These are phyloP conservation scores for Holtermanniella nyarrowii DNA, from an alignment of 768 basidiomycete species.

Conservation along the genomic window DNA sequence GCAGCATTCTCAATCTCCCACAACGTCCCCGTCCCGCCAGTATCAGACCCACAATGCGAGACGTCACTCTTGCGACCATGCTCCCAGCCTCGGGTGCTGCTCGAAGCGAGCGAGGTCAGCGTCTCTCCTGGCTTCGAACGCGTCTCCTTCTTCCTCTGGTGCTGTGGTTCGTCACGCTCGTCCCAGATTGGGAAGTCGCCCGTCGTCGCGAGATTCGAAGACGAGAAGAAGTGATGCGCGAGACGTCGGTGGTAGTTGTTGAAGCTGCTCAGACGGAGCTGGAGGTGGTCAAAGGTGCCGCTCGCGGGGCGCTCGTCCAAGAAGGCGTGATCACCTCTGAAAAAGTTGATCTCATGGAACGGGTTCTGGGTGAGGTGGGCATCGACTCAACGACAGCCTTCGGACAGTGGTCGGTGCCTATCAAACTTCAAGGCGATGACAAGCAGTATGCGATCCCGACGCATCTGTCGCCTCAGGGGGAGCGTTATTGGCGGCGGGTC, in stretches of 20 bases:
- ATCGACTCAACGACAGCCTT: background rate
- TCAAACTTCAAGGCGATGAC: background rate
- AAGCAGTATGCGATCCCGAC: constrained; percentile 10
- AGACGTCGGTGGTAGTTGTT: constrained; percentile 16
- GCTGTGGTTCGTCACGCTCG: constrained; percentile 31
- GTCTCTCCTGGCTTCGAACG: constrained; percentile 12
- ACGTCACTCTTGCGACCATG: background rate
- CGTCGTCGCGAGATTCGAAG: constrained; percentile 19
- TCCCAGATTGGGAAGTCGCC: constrained; percentile 27
- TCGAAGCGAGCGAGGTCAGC: background rate
- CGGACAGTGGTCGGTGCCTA: background rate
- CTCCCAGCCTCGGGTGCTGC: background rate
- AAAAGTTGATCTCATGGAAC: background rate
- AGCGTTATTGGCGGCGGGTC: constrained; percentile 24
- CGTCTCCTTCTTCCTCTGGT: constrained; percentile 23
- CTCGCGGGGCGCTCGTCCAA: background rate
- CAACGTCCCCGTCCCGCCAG: background rate
- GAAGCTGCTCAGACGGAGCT: background rate
- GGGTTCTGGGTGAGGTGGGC: background rate
- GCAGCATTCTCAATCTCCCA: constrained; percentile 15
- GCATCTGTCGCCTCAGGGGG: constrained; percentile 13
- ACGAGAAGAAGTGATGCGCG: constrained; percentile 25
- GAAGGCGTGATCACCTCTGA: background rate
- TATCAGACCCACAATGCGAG: background rate
- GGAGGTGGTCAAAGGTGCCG: background rate